Evolutionary conservation across 1,139 yeast species (phyloP).

Genomic region (Saccharomyces hybrid): DNA sequence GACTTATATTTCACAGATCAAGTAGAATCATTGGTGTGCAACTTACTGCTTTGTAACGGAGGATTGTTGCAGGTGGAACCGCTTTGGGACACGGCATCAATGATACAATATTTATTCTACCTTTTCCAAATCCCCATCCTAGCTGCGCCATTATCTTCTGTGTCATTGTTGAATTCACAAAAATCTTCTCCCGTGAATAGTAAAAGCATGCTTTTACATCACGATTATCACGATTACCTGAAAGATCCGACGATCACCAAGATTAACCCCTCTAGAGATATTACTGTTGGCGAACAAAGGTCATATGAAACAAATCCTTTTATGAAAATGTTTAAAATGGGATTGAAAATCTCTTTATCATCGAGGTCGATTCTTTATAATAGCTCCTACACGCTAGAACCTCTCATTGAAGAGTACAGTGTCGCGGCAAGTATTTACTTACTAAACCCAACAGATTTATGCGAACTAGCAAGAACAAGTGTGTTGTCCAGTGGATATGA

Average conservation of each 20-base stretch:
- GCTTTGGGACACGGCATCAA: conserved; percentile 21
- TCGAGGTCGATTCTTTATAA: conserved; percentile 45
- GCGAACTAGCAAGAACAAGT: conserved; percentile 43
- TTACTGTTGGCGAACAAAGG: conserved; percentile 16
- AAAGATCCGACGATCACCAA: not conserved
- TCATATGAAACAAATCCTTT: conserved; percentile 43
- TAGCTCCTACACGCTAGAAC: conserved; percentile 57
- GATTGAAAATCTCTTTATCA: conserved; percentile 56
- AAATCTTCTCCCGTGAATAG: not conserved
- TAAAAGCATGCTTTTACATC: not conserved
- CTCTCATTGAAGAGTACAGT: conserved; percentile 62
- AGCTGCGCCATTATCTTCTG: conserved; percentile 28
- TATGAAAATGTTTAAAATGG: conserved; percentile 52
- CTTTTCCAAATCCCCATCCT: conserved; percentile 27
- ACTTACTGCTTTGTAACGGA: conserved; percentile 24
- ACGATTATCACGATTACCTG: not conserved
- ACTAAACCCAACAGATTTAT: conserved; percentile 59
- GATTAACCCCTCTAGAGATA: conserved; percentile 14
- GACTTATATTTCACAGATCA: conserved; percentile 20
- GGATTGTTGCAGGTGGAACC: conserved; percentile 26
- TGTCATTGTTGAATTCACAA: conserved; percentile 11
- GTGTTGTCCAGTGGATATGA: conserved; percentile 82
- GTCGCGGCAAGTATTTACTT: conserved; percentile 69
- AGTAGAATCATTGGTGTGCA: conserved; percentile 23
- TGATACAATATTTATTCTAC: conserved; percentile 22